A percentile compares a stretch with the other conserved stretches of the same genome.
These are phyloP conservation scores for Xylaria sp. DNA, from an alignment of 2,329 filamentous ascomycete species.

Conservation along the genomic window DNA sequence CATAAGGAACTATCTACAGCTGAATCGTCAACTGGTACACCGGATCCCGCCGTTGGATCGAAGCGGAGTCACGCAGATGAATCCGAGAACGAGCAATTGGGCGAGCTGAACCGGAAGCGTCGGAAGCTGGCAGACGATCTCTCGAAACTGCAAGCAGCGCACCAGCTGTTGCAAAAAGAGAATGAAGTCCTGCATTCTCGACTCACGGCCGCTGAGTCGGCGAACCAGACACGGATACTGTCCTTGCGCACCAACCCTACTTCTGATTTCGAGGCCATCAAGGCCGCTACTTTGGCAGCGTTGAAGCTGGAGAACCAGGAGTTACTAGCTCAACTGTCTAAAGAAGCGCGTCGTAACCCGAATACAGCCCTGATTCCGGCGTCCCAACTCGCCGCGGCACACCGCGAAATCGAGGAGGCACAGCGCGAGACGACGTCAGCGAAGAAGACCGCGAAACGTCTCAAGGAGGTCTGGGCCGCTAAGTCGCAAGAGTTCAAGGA, in stretches of 20 bases:
- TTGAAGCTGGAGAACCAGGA: constrained; percentile 80
- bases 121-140: constrained; percentile 48
- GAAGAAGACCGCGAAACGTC: constrained; percentile 76
- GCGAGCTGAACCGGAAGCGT: constrained; percentile 81
- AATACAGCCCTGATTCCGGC: constrained; percentile 63
- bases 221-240: constrained; percentile 74
- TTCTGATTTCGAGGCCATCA: constrained; percentile 75
- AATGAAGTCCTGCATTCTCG: constrained; percentile 68
- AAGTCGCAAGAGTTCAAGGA: constrained; percentile 95
- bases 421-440: constrained; percentile 63
- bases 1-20: constrained; percentile 67
- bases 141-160: constrained; percentile 63
- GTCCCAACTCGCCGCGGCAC: constrained; percentile 68
- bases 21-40: constrained; percentile 42
- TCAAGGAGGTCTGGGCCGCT: constrained; percentile 87
- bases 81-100: constrained; percentile 64
- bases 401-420: constrained; percentile 68
- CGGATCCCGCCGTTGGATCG: constrained; percentile 43
- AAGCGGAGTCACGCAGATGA: constrained; percentile 62
- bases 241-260: constrained; percentile 91
- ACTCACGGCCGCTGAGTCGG: constrained; percentile 58
- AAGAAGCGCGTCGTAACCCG: constrained; percentile 36
- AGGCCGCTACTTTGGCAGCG: constrained; percentile 69
- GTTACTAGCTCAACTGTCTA: constrained; percentile 67
- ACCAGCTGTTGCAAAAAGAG: constrained; percentile 63